Conservation (phyloP, 805 yeast genomes). For the Barnettozyma siamensis region DNA sequence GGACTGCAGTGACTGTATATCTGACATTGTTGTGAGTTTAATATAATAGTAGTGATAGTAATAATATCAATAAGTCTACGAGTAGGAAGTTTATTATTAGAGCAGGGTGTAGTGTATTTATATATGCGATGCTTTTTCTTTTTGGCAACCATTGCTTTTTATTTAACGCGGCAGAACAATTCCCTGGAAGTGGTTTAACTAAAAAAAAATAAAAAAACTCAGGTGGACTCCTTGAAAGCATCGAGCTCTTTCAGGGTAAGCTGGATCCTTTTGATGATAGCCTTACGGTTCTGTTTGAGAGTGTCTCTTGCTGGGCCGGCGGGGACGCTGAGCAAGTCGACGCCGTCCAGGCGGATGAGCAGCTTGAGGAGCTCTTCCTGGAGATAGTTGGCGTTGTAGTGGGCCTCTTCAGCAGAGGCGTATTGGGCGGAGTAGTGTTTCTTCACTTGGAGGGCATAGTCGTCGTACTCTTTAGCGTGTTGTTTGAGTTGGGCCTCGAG, state of each 20-base stretch:
- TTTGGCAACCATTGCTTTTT: background rate
- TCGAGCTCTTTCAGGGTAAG: conserved; percentile 15
- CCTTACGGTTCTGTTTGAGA: conserved; percentile 54
- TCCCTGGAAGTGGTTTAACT: background rate
- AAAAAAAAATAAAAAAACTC: background rate
- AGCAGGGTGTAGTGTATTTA: background rate
- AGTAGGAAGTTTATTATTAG: too few species aligned
- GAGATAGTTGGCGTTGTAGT: conserved; percentile 1
- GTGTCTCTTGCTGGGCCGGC: conserved; percentile 37
- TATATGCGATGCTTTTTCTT: background rate
- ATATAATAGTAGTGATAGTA: background rate
- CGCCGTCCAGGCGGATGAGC: conserved; percentile 59
- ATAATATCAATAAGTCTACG: too few species aligned
- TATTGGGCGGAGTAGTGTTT: too few species aligned
- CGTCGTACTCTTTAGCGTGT: too few species aligned
- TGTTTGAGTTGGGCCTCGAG: too few species aligned
- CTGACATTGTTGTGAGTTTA: background rate
- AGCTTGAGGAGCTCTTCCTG: conserved; percentile 66
- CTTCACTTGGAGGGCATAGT: too few species aligned
- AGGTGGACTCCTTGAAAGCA: conserved; percentile 8
- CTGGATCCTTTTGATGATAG: conserved; percentile 55
- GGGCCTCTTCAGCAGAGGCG: too few species aligned
- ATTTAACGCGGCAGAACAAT: conserved; percentile 6
- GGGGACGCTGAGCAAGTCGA: conserved; percentile 35
- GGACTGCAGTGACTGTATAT: conserved; percentile 19